phyloP scores from a whole-genome alignment of 306 rosid genomes.

The Acacia melanoxylon region DNA sequence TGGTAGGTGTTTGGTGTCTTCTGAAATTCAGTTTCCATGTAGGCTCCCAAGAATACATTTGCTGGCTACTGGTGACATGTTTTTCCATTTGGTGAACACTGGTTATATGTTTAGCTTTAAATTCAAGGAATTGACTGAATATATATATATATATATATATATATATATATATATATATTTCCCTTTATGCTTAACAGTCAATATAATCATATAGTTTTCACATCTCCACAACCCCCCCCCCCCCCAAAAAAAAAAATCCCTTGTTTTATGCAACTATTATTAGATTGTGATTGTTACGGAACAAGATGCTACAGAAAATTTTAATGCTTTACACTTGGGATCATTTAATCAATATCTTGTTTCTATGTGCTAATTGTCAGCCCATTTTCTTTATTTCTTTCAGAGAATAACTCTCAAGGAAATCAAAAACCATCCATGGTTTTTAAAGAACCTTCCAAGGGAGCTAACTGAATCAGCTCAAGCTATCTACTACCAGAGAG shows the following conservation, averaged over 20 bases:
- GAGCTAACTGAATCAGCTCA: constrained; percentile 76
- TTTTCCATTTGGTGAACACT: neutral
- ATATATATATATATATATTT: neutral
- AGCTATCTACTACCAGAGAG: constrained; percentile 62
- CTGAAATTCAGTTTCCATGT: neutral
- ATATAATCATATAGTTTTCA: constrained; percentile 1
- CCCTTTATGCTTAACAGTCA: neutral
- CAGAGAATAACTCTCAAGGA: constrained; percentile 76
- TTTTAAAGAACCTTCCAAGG: constrained; percentile 74
- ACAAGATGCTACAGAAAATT: constrained; percentile 12
- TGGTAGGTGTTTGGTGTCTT: neutral
- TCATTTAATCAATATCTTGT: neutral
- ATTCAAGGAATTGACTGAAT: neutral
- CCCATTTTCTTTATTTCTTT: constrained; percentile 12
- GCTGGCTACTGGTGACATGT: neutral
- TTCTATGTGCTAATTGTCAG: constrained; percentile 20
- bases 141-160: neutral
- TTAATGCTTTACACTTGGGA: constrained; percentile 14
- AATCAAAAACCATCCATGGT: constrained; percentile 85
- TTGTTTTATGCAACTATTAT: neutral
- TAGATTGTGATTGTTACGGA: neutral
- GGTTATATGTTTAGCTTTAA: neutral
- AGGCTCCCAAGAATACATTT: neutral
- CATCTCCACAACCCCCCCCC: neutral
- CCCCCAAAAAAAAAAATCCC: neutral